Conservation (phyloP, 306 rosid species). For the Lagenaria siceraria region DNA sequence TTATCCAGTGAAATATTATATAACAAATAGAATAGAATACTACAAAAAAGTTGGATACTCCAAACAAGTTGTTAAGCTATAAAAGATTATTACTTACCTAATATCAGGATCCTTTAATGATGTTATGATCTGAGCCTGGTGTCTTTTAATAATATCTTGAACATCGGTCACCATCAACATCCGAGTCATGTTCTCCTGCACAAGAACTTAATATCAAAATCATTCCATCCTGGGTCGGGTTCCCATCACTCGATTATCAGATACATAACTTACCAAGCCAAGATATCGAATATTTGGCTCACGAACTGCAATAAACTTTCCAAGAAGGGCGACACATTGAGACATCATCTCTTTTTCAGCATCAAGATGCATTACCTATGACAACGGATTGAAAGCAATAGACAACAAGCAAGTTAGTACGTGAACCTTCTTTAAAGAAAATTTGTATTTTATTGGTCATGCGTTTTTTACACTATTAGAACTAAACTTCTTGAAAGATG, state of each 20-base stretch:
- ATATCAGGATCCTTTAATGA: constrained; percentile 98
- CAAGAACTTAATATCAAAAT: constrained; percentile 4
- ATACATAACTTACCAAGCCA: constrained; percentile 62
- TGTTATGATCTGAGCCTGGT: constrained; percentile 98
- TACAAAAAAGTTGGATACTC: background rate
- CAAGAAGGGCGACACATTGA: constrained; percentile 98
- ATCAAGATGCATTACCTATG: constrained; percentile 99
- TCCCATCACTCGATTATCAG: background rate
- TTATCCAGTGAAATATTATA: background rate
- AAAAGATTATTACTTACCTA: constrained; percentile 41
- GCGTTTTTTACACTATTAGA: background rate
- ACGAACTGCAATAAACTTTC: constrained; percentile 96
- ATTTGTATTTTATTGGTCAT: background rate
- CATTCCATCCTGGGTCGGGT: constrained; percentile 10
- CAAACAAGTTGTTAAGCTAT: constrained; percentile 10
- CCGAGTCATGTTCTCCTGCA: constrained; percentile 98
- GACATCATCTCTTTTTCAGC: constrained; percentile 99
- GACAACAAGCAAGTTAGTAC: background rate
- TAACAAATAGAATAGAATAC: background rate
- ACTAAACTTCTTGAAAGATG: background rate
- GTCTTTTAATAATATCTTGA: constrained; percentile 96
- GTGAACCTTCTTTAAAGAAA: background rate
- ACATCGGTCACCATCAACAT: constrained; percentile 98
- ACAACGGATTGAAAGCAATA: background rate
- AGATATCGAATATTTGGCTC: constrained; percentile 98